Percentiles rank a stretch among this genome's conserved stretches.
phyloP scores from a whole-genome alignment of 192 early-diverging fungal species.

The Chytriomyces hyalinus region DNA sequence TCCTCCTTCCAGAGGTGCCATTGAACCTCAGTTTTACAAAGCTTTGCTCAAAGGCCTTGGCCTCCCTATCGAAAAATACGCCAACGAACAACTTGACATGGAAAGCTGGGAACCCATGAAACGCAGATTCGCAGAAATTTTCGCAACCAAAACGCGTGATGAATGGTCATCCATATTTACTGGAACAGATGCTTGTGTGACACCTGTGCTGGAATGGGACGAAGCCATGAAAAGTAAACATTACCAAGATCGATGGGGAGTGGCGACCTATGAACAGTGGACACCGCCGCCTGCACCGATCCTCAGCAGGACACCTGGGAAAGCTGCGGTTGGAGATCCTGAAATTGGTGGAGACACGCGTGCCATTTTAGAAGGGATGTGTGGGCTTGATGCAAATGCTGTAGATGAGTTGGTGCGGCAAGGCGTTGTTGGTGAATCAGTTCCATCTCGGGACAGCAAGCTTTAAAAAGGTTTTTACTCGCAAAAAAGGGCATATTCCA shows the following conservation, averaged over 20 bases:
- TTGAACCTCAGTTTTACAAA: conserved; percentile 72
- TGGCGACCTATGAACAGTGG: conserved; percentile 9
- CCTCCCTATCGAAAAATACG: conserved; percentile 11
- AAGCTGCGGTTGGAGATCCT: no score
- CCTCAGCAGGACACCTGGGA: conserved; percentile 59
- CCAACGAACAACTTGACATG: conserved; percentile 53
- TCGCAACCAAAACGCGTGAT: conserved; percentile 61
- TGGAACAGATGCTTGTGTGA: conserved; percentile 67
- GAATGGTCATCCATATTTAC: conserved; percentile 70
- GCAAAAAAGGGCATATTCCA: no score
- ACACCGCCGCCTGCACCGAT: conserved; percentile 59
- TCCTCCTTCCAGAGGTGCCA: conserved; percentile 50
- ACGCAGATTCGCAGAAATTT: conserved; percentile 49
- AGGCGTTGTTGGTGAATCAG: no score
- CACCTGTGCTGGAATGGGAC: conserved; percentile 61
- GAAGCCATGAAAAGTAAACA: conserved; percentile 24
- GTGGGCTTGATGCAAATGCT: no score
- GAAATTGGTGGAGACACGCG: no score
- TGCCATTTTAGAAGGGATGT: no score
- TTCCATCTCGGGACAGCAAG: no score
- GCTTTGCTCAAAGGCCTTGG: conserved; percentile 53
- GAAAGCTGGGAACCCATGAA: conserved; percentile 62
- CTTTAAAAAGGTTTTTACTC: no score
- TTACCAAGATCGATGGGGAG: conserved; percentile 16
- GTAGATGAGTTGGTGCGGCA: no score